Base-by-base conservation (phyloP, 2,329 filamentous ascomycete species). In the Chalaropsis thielavioides region DNA sequence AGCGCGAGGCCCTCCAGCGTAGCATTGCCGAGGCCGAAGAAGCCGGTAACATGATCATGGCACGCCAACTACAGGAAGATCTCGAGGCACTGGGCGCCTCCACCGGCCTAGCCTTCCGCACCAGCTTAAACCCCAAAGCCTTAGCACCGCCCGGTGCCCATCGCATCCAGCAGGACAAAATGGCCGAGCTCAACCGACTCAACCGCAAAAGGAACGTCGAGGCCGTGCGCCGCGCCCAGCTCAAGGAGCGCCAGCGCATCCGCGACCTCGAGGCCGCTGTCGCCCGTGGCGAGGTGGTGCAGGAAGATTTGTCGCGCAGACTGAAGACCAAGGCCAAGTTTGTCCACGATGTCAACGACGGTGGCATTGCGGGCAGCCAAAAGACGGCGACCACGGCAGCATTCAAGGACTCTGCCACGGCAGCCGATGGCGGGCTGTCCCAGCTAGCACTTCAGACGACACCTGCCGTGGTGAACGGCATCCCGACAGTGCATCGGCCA, bases 201-300 rank as follows among this genome's bases (percentile, higher is more conserved):
- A 96, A 96, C 75, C 86, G 92, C 68, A 85, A 86, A 66, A 82
- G 86, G 69, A 96, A 96, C 72, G 82, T 83, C n/a, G 89, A 96
- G 72, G 86, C 89, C 60, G 88, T 97, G n/a, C 89, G 92, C 67
- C 89, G 89, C 74, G 92, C 92, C 0, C 89, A 96, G 72, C 80
- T 96, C 65, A 87, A 87, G 69, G 94, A 99, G 76, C 83, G 86
- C 70, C 82, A 82, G 61, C 81, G 80, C 69, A 78, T 78, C 70
- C 83, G 82, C 68, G 82, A 82, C 73, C 80, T 79, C 56, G 84
- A 84, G 69, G 80, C 79, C 66, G 83, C 82, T 51, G 75, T 85
- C 58, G 83, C 83, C 67, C 81, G 84, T 46, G 85, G 85, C 65
- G 86, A 89, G 71, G 77, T 78, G 1, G 78, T 83, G 41, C 75